Evolutionary conservation across 2,329 filamentous ascomycete genomes (phyloP).

Genomic region (Pseudocercospora macadamiae): DNA sequence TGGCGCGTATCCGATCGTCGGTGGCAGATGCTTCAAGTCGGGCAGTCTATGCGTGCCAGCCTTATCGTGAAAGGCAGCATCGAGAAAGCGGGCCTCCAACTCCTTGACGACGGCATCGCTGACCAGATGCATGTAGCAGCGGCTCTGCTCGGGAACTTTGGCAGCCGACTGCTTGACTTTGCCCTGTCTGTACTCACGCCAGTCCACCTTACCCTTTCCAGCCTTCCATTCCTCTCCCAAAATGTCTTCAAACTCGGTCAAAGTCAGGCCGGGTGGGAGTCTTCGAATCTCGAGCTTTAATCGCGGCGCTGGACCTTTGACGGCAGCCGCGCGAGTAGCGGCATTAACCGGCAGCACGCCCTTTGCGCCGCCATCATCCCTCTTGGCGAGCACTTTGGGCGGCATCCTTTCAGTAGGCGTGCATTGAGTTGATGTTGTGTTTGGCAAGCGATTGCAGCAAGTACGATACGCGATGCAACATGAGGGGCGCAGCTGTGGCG

Average conservation of each 20-base stretch:
- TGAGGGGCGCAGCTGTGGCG: not conserved
- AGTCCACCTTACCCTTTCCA: slow-evolving; percentile 82
- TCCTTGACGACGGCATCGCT: slow-evolving; percentile 67
- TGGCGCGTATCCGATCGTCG: slow-evolving; percentile 77
- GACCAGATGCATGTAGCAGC: slow-evolving; percentile 82
- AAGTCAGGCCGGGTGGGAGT: slow-evolving; percentile 81
- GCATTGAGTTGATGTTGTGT: not conserved
- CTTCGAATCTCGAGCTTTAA: slow-evolving; percentile 85
- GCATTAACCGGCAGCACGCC: slow-evolving; percentile 38
- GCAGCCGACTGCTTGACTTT: slow-evolving; percentile 81
- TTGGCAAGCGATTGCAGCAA: not conserved
- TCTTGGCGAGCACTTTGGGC: slow-evolving; percentile 38
- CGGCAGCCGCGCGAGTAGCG: slow-evolving; percentile 28
- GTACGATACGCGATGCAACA: not conserved
- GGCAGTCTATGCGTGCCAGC: slow-evolving; percentile 73
- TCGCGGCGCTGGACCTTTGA: slow-evolving; percentile 59
- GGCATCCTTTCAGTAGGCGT: slow-evolving; percentile 29
- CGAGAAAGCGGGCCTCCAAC: slow-evolving; percentile 72
- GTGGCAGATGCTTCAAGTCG: slow-evolving; percentile 71
- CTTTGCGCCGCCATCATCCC: slow-evolving; percentile 27
- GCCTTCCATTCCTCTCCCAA: slow-evolving; percentile 80
- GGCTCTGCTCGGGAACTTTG: slow-evolving; percentile 78
- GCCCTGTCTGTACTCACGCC: slow-evolving; percentile 71
- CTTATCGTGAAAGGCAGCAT: slow-evolving; percentile 75
- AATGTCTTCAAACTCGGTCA: slow-evolving; percentile 71